phyloP scores from a whole-genome alignment of 2,329 filamentous ascomycete genomes.

The Aspergillus cejpii region DNA sequence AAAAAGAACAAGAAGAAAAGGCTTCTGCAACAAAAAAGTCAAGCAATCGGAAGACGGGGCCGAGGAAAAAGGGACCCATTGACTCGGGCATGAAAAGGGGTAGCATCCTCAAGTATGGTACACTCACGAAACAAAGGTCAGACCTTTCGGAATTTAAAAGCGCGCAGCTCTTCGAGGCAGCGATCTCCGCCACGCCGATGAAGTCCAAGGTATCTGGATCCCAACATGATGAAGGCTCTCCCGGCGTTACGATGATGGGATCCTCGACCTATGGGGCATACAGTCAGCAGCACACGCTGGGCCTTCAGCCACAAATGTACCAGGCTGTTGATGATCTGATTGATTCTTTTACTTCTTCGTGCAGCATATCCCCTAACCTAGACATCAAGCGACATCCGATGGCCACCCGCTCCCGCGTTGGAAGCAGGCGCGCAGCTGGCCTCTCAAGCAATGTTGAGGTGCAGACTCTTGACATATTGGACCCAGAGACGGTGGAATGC shows the following conservation, averaged over 20 bases:
- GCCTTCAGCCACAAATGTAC: conserved; percentile 1
- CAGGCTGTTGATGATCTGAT: conserved; percentile 22
- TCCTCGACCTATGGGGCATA: conserved; percentile 16
- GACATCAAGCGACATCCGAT: conserved; percentile 20
- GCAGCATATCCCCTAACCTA: conserved; percentile 14
- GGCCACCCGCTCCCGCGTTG: conserved; percentile 7
- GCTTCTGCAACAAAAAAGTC: conserved; percentile 25
- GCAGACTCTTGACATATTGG: conserved; percentile 8
- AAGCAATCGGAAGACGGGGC: conserved; percentile 21
- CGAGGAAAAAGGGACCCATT: conserved; percentile 34
- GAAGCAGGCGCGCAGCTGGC: conserved; percentile 8
- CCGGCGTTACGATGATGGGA: conserved; percentile 5
- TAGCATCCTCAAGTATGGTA: conserved; percentile 38
- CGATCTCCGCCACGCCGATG: conserved; percentile 16
- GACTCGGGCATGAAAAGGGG: conserved; percentile 38
- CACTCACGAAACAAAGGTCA: conserved; percentile 32
- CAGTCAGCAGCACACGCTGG: conserved; percentile 8
- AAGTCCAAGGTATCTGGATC: conserved; percentile 12
- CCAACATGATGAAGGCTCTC: conserved; percentile 4
- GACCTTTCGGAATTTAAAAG: conserved; percentile 26
- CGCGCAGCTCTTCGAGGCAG: conserved; percentile 26
- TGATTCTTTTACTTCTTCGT: conserved; percentile 22
- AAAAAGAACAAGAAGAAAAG: conserved; percentile 38
- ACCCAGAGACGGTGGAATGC: conserved; percentile 1
- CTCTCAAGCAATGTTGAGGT: conserved; percentile 7